Percentiles rank a stretch among this genome's conserved stretches.
Conservation (phyloP, 257 asterid genomes). For the Gentiana macrophylla region DNA sequence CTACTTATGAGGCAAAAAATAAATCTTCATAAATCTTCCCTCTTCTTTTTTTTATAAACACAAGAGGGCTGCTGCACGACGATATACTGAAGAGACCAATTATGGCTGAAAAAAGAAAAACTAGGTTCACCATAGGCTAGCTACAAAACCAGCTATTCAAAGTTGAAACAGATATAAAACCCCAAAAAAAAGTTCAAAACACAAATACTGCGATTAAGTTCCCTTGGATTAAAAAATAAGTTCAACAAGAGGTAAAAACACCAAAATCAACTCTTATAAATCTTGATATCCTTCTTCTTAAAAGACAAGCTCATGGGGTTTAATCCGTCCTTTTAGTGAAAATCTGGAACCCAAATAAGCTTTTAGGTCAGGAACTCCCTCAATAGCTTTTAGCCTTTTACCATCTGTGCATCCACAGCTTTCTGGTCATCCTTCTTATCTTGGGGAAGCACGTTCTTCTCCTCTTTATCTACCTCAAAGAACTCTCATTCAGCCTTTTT, state of each 20-base stretch:
- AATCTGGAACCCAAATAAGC: conserved; percentile 17
- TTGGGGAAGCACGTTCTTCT: conserved; percentile 13
- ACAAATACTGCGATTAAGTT: background rate
- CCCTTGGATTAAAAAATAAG: background rate
- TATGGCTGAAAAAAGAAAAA: no score
- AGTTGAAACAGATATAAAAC: conserved; percentile 1
- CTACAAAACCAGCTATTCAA: conserved; percentile 7
- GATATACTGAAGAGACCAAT: no score
- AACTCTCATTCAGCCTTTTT: conserved; percentile 27
- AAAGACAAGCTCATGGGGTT: conserved; percentile 25
- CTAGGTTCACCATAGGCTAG: background rate
- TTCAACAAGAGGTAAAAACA: background rate
- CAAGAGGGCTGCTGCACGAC: no score
- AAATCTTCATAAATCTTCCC: no score
- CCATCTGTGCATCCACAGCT: conserved; percentile 13
- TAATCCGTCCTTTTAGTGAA: conserved; percentile 18
- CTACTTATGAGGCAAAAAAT: no score
- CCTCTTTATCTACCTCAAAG: conserved; percentile 29
- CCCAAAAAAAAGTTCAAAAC: conserved; percentile 8
- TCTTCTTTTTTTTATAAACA: no score
- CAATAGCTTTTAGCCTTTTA: conserved; percentile 5
- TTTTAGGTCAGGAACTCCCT: conserved; percentile 15
- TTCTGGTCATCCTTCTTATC: conserved; percentile 17
- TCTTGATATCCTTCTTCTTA: background rate
- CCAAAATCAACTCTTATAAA: background rate